These are phyloP conservation scores for Teunomyces barrocoloradensis DNA, from an alignment of 805 yeast species.

Conservation along the genomic window DNA sequence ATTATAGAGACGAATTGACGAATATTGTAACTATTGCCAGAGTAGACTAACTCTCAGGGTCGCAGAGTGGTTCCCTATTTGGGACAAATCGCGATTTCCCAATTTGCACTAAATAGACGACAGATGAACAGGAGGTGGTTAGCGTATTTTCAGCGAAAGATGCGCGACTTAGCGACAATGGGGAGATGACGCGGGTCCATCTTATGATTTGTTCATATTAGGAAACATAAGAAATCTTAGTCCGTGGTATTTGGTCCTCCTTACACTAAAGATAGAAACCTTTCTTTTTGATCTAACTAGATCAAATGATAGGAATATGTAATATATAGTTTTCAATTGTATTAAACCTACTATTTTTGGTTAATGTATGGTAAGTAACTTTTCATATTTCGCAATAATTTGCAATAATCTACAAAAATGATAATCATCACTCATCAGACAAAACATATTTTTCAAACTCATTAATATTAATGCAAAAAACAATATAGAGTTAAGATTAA, in stretches of 20 bases:
- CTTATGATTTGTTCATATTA: not conserved
- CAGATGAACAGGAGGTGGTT: not conserved
- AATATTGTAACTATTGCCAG: not conserved
- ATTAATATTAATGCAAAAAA: no score
- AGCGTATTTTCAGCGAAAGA: not conserved
- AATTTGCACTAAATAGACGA: not conserved
- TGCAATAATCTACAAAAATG: not conserved
- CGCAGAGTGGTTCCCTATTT: not conserved
- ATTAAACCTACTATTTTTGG: no score
- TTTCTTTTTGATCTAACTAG: no score
- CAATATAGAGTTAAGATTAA: no score
- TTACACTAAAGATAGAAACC: no score
- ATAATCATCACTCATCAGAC: not conserved
- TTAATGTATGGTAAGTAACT: not conserved
- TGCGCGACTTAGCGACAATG: not conserved
- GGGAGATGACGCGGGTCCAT: not conserved
- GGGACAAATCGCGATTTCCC: slow-evolving; percentile 1
- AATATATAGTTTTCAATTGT: no score
- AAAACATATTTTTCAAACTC: no score
- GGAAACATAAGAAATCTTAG: not conserved
- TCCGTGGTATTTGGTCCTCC: no score
- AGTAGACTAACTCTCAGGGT: not conserved
- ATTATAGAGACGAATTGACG: slow-evolving; percentile 1
- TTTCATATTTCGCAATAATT: not conserved
- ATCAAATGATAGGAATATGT: no score